A percentile compares a stretch with the other conserved stretches of the same genome.
Evolutionary conservation across 2,329 filamentous ascomycete genomes (phyloP).

Genomic region (Mycosphaerella sp.): DNA sequence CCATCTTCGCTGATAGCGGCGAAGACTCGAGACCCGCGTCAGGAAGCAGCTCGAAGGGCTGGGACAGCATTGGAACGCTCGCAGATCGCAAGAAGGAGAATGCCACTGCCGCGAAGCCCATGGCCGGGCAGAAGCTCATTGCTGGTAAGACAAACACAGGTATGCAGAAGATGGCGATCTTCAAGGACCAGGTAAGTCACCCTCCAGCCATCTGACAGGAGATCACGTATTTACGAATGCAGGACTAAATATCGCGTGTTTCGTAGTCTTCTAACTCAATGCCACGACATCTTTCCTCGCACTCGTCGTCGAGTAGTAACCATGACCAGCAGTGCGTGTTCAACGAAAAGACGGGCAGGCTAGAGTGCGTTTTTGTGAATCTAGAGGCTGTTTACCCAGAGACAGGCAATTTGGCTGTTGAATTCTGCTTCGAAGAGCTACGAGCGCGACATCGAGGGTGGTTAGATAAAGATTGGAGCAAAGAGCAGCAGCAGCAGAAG

Average conservation of each 20-base stretch:
- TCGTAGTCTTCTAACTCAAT: slow-evolving; percentile 22
- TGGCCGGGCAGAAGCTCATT: slow-evolving; percentile 86
- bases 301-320: slow-evolving; percentile 25
- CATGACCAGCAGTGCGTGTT: slow-evolving; percentile 68
- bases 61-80: slow-evolving; percentile 86
- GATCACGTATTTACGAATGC: slow-evolving; percentile 70
- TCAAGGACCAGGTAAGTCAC: slow-evolving; percentile 86
- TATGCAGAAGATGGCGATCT: slow-evolving; percentile 78
- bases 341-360: slow-evolving; percentile 75
- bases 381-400: slow-evolving; percentile 80
- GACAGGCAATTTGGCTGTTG: slow-evolving; percentile 58
- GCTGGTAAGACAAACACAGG: slow-evolving; percentile 74
- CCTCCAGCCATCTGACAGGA: slow-evolving; percentile 27
- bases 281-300: slow-evolving; percentile 28
- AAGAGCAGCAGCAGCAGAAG: slow-evolving; percentile 24
- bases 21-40: slow-evolving; percentile 46
- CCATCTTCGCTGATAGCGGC: slow-evolving; percentile 75
- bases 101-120: slow-evolving; percentile 73
- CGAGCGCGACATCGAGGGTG: slow-evolving; percentile 70
- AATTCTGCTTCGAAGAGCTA: slow-evolving; percentile 88
- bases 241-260: slow-evolving; percentile 80
- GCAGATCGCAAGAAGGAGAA: slow-evolving; percentile 94
- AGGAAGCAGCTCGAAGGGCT: slow-evolving; percentile 62
- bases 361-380: slow-evolving; percentile 82
- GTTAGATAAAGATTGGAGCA: slow-evolving; percentile 50